phyloP scores from a whole-genome alignment of 805 yeast species.

The Komagataella ulmi region DNA sequence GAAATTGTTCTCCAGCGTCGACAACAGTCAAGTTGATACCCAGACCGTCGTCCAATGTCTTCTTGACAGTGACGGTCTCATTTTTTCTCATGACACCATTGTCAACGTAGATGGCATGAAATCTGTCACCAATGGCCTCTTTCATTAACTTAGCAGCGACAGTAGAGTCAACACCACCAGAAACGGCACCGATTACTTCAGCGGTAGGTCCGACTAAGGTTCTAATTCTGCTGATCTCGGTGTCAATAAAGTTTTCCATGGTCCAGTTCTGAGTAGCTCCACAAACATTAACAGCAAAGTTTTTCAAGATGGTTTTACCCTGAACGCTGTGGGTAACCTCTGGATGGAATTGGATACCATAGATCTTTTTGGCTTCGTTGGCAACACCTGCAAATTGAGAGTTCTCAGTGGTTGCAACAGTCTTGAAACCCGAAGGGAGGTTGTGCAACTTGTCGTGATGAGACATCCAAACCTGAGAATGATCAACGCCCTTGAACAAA shows the following conservation, averaged over 20 bases:
- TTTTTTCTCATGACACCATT: conserved; percentile 95
- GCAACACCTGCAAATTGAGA: conserved; percentile 94
- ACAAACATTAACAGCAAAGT: conserved; percentile 90
- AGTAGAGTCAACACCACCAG: conserved; percentile 99
- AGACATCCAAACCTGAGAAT: conserved; percentile 98
- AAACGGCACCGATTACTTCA: conserved; percentile 98
- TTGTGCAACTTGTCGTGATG: conserved; percentile 94
- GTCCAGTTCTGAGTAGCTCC: conserved; percentile 85
- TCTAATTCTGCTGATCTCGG: conserved; percentile 89
- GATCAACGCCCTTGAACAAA: conserved; percentile 78
- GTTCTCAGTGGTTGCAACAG: conserved; percentile 84
- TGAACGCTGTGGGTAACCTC: conserved; percentile 94
- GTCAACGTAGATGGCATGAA: conserved; percentile 96
- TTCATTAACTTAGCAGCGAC: conserved; percentile 98
- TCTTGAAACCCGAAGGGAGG: conserved; percentile 78
- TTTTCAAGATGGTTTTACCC: conserved; percentile 78
- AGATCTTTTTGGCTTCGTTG: conserved; percentile 58
- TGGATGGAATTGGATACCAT: conserved; percentile 97
- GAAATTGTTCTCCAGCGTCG: conserved; percentile 86
- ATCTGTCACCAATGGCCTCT: conserved; percentile 96
- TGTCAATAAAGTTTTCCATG: conserved; percentile 94
- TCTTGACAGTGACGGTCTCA: conserved; percentile 81
- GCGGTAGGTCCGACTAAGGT: conserved; percentile 92
- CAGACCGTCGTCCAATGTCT: conserved; percentile 82
- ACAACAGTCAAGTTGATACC: conserved; percentile 92